Conservation (phyloP, 768 basidiomycete species). For the Crassisporium funariophilum region DNA sequence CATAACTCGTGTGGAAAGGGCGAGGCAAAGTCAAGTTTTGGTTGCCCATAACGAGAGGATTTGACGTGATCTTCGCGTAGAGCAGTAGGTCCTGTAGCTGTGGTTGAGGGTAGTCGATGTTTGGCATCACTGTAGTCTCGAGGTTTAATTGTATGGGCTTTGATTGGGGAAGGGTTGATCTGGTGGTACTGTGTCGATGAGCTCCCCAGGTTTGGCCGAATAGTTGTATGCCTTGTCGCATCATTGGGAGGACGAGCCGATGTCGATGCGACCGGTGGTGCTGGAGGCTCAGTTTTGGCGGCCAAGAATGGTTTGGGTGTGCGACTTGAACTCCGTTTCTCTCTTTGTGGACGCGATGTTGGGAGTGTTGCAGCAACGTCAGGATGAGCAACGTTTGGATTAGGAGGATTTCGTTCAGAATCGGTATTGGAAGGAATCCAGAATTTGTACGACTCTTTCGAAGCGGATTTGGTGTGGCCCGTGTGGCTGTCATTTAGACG, state of each 20-base stretch:
- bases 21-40: constrained; percentile 14
- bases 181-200: constrained; percentile 13
- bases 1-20: constrained; percentile 23
- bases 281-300: constrained; percentile 10
- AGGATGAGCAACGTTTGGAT: constrained; percentile 22
- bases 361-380: constrained; percentile 22
- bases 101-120: constrained; percentile 12
- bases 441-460: constrained; percentile 39
- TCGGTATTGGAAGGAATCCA: constrained; percentile 32
- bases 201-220: constrained; percentile 12
- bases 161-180: constrained; percentile 12
- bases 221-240: constrained; percentile 14
- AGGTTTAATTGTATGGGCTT: constrained; percentile 17
- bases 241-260: constrained; percentile 13
- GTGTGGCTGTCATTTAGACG: constrained; percentile 47
- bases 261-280: constrained; percentile 12
- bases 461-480: constrained; percentile 41
- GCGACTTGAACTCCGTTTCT: constrained; percentile 33
- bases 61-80: constrained; percentile 15
- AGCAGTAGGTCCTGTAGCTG: constrained; percentile 13
- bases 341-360: constrained; percentile 24
- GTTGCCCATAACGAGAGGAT: constrained; percentile 9
- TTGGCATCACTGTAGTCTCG: constrained; percentile 18
- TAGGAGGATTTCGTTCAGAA: constrained; percentile 29
- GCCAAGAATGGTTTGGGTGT: constrained; percentile 19